A percentile compares a stretch with the other conserved stretches of the same genome.
Evolutionary conservation across 306 rosid species (phyloP).

Genomic region (Trifolium pratense): DNA sequence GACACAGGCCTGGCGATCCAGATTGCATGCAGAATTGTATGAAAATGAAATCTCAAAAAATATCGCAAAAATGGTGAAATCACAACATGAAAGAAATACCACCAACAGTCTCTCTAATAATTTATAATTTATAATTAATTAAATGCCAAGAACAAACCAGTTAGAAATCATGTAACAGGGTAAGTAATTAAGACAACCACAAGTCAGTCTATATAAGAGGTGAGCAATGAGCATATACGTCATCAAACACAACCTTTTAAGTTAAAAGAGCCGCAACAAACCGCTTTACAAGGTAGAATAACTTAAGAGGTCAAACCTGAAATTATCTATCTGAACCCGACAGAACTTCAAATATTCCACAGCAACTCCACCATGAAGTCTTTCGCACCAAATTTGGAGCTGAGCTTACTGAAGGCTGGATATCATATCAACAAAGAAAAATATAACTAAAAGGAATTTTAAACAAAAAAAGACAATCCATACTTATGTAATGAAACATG

Average conservation of each 20-base stretch:
- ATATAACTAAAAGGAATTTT: conserved; percentile 13
- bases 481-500: conserved; percentile 30
- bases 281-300: conserved; percentile 28
- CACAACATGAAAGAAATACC: background rate
- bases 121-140: too few species aligned
- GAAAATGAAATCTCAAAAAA: background rate
- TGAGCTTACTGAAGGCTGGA: conserved; percentile 63
- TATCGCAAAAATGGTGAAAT: background rate
- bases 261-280: conserved; percentile 13
- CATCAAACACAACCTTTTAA: background rate
- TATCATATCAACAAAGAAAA: conserved; percentile 37
- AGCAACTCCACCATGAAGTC: conserved; percentile 75
- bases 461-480: background rate
- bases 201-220: background rate
- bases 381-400: conserved; percentile 55
- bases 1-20: background rate
- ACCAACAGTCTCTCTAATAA: background rate
- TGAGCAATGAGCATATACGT: background rate
- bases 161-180: background rate
- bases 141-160: background rate
- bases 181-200: background rate
- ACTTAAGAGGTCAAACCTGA: conserved; percentile 59
- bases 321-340: conserved; percentile 62
- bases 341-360: conserved; percentile 77
- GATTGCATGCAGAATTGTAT: background rate